Evolutionary conservation across 495 filamentous ascomycete genomes (phyloP), one percentile per base, ranked within the genome.

Genomic region (Aspergillus haitiensis): DNA sequence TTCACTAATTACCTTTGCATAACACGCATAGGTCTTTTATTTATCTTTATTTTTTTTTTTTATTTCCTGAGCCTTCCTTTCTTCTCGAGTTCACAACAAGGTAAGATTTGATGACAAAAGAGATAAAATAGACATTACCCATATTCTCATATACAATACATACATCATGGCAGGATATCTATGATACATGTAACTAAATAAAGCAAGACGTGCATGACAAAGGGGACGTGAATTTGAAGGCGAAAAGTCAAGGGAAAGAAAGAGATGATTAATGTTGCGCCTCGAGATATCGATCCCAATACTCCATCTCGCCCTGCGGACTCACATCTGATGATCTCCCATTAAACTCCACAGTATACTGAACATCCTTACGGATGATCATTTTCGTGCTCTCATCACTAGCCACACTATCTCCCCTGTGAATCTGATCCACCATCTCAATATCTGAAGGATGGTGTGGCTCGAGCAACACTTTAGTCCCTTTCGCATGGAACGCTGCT

Each of bases 301-400:
- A 54, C 32, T 55, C 53, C 42, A 46, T 46, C 21, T 61, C 54
- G 53, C 18, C 15, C 9, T 39, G 31, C 50, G 18, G 40, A 15
- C 18, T 42, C 10, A 16, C 21, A 15, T 57, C 32, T 37, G 58
- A 55, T n/a, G 27, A 46, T 33, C 44, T 13, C 40, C 61, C 64
- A 44, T 60, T 64, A 18, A 55, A 61, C 37, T 71, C 56, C 2
- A 71, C 52, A 7, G 60, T 27, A 61, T 78, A 79, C 55, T 70
- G 67, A 9, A 77, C 69, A 58, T 81, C 78, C 57, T 79, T 78
- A 48, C 69, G 68, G 59, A 80, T 80, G 50, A 80, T 73, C 78
- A 80, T 79, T 61, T 65, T 68, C 46, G 40, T 50, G 46, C 67
- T 70, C 16, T 59, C 68, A 58, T 67, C 47, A 55, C 70, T 67